These are phyloP conservation scores for Volvariella surrecta DNA, from an alignment of 1,284 basidiomycete species.

Conservation along the genomic window DNA sequence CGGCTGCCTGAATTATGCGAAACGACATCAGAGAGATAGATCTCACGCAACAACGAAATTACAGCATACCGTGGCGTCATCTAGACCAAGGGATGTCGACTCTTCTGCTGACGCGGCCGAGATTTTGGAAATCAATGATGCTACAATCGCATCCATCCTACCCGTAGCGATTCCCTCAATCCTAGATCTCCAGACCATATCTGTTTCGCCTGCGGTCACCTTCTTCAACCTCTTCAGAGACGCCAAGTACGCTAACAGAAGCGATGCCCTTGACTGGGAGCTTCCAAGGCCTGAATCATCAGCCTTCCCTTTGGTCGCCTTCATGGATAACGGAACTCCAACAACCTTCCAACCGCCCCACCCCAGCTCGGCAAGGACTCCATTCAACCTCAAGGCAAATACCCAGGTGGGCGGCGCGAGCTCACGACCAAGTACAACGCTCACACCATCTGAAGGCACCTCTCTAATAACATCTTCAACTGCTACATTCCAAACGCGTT, in stretches of 20 bases:
- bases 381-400: slow-evolving; percentile 48
- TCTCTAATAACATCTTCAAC: not conserved
- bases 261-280: slow-evolving; percentile 22
- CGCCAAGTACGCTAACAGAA: slow-evolving; percentile 42
- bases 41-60: not conserved
- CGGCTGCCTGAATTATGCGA: slow-evolving; percentile 25
- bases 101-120: no score
- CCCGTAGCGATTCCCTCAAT: slow-evolving; percentile 37
- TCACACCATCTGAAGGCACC: not conserved
- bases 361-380: slow-evolving; percentile 47
- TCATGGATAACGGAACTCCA: slow-evolving; percentile 47
- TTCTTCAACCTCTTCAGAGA: slow-evolving; percentile 36
- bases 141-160: slow-evolving; percentile 16
- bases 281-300: slow-evolving; percentile 16
- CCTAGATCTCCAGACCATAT: slow-evolving; percentile 47
- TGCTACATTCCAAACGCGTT: slow-evolving; percentile 31
- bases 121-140: slow-evolving; percentile 1
- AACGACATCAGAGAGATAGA: no score
- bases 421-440: slow-evolving; percentile 12
- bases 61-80: slow-evolving; percentile 22
- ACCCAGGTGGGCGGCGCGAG: slow-evolving; percentile 5
- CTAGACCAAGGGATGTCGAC: slow-evolving; percentile 8
- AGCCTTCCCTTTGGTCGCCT: slow-evolving; percentile 28
- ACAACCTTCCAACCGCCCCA: slow-evolving; percentile 73
- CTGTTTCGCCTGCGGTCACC: slow-evolving; percentile 35